Evolutionary conservation across 2,329 filamentous ascomycete species (phyloP).

Genomic region (Hypomyces perniciosus): DNA sequence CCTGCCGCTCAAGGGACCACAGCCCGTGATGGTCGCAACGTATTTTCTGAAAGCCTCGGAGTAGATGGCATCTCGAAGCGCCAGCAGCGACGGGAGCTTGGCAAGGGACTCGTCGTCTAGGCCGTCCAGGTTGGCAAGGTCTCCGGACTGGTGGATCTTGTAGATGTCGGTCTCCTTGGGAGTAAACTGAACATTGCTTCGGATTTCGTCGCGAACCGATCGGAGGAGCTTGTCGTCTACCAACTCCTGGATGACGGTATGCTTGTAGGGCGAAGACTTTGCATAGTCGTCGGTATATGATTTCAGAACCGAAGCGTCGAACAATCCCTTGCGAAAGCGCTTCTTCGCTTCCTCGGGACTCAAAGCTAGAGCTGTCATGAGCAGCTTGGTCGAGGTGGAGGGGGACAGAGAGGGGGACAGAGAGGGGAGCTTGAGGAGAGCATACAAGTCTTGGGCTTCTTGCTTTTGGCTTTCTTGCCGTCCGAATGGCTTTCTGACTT

Average conservation of each 20-base stretch:
- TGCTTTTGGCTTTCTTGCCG: slow-evolving; percentile 45
- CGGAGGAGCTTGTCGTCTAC: slow-evolving; percentile 79
- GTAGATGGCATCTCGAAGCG: slow-evolving; percentile 91
- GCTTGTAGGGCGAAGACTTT: slow-evolving; percentile 70
- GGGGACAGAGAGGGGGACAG: not conserved
- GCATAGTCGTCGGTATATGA: slow-evolving; percentile 59
- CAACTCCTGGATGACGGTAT: slow-evolving; percentile 78
- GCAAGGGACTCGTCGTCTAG: slow-evolving; percentile 79
- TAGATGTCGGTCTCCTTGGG: slow-evolving; percentile 99
- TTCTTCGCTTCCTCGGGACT: slow-evolving; percentile 44
- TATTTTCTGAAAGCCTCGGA: slow-evolving; percentile 85
- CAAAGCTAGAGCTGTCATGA: slow-evolving; percentile 34
- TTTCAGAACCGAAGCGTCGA: slow-evolving; percentile 52
- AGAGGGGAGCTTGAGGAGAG: slow-evolving; percentile 10
- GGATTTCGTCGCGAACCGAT: slow-evolving; percentile 81
- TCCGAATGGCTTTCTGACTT: slow-evolving; percentile 46
- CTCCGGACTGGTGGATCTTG: slow-evolving; percentile 97
- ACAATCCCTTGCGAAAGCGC: slow-evolving; percentile 61
- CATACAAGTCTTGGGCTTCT: slow-evolving; percentile 48
- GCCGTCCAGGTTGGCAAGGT: slow-evolving; percentile 93
- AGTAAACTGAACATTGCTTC: slow-evolving; percentile 86
- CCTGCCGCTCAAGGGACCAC: slow-evolving; percentile 78
- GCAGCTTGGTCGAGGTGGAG: slow-evolving; percentile 8
- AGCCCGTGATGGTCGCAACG: slow-evolving; percentile 76
- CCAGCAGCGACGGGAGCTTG: slow-evolving; percentile 82